Percentiles rank a stretch among this genome's conserved stretches.
phyloP scores from a whole-genome alignment of 257 asterid genomes.

The Solanum sejunctum region DNA sequence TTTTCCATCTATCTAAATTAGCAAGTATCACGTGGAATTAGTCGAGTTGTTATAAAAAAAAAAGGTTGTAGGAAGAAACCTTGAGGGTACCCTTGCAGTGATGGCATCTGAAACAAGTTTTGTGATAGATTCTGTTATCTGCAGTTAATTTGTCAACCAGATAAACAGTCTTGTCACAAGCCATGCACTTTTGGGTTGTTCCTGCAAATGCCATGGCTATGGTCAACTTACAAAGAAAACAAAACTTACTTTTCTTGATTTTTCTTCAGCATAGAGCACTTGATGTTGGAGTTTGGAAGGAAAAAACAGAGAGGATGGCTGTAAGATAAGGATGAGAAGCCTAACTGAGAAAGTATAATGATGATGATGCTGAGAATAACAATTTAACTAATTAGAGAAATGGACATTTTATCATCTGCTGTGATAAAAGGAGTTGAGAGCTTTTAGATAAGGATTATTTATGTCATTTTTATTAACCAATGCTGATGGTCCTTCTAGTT shows the following conservation, averaged over 20 bases:
- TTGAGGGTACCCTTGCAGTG: conserved; percentile 95
- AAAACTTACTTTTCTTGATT: background rate
- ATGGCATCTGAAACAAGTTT: conserved; percentile 95
- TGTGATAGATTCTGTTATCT: conserved; percentile 77
- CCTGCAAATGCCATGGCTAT: conserved; percentile 87
- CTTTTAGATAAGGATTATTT: background rate
- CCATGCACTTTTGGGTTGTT: conserved; percentile 96
- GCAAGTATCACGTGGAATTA: background rate
- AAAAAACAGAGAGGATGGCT: background rate
- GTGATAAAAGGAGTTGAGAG: no score
- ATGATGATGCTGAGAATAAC: conserved; percentile 11
- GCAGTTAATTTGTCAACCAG: conserved; percentile 87
- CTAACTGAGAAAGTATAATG: background rate
- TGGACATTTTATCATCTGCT: conserved; percentile 13
- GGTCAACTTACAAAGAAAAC: background rate
- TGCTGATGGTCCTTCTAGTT: background rate
- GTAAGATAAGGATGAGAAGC: conserved; percentile 16
- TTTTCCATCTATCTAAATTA: background rate
- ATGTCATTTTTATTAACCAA: conserved; percentile 8
- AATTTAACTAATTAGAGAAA: conserved; percentile 20
- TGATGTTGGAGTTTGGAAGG: background rate
- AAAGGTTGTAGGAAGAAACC: conserved; percentile 16
- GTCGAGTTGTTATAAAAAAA: background rate
- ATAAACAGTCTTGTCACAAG: conserved; percentile 87
- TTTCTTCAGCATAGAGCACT: background rate